Evolutionary conservation across 345 rosid species (phyloP).

Genomic region (Salix exigua): DNA sequence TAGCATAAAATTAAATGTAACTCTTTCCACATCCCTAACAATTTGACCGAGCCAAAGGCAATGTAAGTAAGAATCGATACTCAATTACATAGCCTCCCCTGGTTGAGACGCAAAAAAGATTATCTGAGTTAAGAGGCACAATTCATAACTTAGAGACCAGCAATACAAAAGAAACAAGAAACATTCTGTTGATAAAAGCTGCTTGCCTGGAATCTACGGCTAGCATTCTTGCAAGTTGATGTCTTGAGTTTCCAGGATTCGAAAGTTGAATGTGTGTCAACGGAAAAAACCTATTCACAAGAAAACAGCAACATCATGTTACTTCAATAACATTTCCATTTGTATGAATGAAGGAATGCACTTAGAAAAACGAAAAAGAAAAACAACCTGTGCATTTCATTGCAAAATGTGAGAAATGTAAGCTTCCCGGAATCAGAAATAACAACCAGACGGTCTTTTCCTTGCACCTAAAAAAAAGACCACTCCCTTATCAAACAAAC

Average conservation of each 20-base stretch:
- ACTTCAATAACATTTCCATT: not conserved
- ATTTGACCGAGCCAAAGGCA: too few relatives aligned
- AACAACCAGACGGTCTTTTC: constrained; percentile 78
- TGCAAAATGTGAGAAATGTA: constrained; percentile 81
- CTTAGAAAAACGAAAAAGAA: constrained; percentile 11
- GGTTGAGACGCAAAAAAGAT: too few relatives aligned
- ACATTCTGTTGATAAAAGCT: not conserved
- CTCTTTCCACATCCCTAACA: too few relatives aligned
- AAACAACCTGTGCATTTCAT: constrained; percentile 90
- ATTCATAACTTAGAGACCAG: not conserved
- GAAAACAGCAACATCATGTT: not conserved
- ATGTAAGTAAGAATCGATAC: too few relatives aligned
- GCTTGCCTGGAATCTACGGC: constrained; percentile 80
- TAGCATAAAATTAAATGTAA: too few relatives aligned
- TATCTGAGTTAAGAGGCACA: too few relatives aligned
- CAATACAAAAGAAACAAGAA: not conserved
- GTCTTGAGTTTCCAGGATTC: constrained; percentile 71
- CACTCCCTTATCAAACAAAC: not conserved
- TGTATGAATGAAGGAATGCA: constrained; percentile 19
- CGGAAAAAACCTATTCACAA: constrained; percentile 68
- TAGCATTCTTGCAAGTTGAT: constrained; percentile 83
- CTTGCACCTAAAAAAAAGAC: constrained; percentile 38
- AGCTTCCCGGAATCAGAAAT: constrained; percentile 99
- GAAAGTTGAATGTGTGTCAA: constrained; percentile 78
- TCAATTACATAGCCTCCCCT: too few relatives aligned